Base-by-base conservation (phyloP, 768 basidiomycete species). In the Leccinum aurantiacum region DNA sequence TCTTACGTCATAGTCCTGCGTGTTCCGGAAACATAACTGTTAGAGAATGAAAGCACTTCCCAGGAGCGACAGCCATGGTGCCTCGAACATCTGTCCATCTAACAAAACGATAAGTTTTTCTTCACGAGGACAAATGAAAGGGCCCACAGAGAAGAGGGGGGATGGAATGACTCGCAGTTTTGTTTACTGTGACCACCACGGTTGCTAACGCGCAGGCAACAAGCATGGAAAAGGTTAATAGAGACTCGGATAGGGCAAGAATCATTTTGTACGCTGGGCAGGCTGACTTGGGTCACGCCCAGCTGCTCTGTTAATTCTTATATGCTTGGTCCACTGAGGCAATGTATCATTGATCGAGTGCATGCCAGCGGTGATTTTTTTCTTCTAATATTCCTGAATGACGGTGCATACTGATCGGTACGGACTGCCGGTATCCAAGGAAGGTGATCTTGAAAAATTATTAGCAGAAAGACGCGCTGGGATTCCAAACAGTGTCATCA, bases 51-150 rank as follows among this genome's bases (percentile, higher is more conserved):
- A 7, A 37, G 8, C 13, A n/a, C 4, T 17, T 19, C 15, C 17
- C 6, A 13, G 31, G 48, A 51, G 11, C 53, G 35, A 50, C 38
- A 47, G 15, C 56, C 71, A 55, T n/a, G n/a, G n/a, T 69, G 78
- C 84, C 77, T 87, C 85, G 52, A 82, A 86, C 84, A 85, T 85
- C 62, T 80, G 75, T 2, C 82, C 82, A 65, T 76, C 82, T 83
- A 60, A 7, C 38, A 29, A 22, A 24, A 29, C n/a, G 2, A 24
- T 53, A 6, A 58, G 50, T 31, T 4, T 17, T 17, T 31, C 50
- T 14, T 14, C 58, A 44, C 24, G 31, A 54, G n/a, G 37, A 38
- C 38, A 9, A 46, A n/a, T 54, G n/a, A 59, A 13, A 15, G 8
- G 7, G 73, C 80, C 61, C 62, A 84, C 84, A 84, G 53, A 84